Evolutionary conservation across 1,139 yeast species (phyloP), one percentile per base, ranked within the genome.

Genomic region (Eremothecium cymbalariae): DNA sequence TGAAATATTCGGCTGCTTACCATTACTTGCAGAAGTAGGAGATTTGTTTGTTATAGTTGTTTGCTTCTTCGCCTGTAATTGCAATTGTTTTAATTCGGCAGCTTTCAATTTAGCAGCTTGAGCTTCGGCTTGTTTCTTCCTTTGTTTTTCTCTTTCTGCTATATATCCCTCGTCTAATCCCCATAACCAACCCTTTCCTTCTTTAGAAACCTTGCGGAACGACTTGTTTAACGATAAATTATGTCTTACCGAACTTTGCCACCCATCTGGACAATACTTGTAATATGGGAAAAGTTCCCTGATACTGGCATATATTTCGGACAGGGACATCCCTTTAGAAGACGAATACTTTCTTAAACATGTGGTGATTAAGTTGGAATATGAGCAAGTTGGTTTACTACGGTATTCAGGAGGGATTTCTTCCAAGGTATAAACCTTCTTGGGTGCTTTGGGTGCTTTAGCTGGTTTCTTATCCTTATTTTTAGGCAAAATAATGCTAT

Each of bases 161-260:
- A 82, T 74, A 45, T 78, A 84, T 38, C 75, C 77, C 41, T 85
- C 94, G 57, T 93, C 95, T 32, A 90, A 65, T 4, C 88, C 86
- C 93, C 94, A 90, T 24, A 83, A 64, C 90, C 95, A 86, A 40
- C 95, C 95, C 53, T 77, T 80, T 12, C 90, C 93, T 45, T 80
- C 84, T 48, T 84, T 77, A 21, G 78, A 68, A 7, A 81, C 76
- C 47, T 81, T 77, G 39, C 77, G 72, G 62, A 90, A 90, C 6
- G 88, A 77, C 59, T 85, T 85, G 59, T 86, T 86, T 46, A 85
- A 67, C 16, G 88, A 80, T 28, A 90, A 67, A 50, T 85, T 86
- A 60, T 90, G 98, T 31, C 93, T 72, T 11, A 90, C 94, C 1
- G 94, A 74, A 52, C 84, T 79, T 61, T 90, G 98, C 99, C 99